Evolutionary conservation across 2,329 filamentous ascomycete species (phyloP).

Genomic region (Cladosporium sp.): DNA sequence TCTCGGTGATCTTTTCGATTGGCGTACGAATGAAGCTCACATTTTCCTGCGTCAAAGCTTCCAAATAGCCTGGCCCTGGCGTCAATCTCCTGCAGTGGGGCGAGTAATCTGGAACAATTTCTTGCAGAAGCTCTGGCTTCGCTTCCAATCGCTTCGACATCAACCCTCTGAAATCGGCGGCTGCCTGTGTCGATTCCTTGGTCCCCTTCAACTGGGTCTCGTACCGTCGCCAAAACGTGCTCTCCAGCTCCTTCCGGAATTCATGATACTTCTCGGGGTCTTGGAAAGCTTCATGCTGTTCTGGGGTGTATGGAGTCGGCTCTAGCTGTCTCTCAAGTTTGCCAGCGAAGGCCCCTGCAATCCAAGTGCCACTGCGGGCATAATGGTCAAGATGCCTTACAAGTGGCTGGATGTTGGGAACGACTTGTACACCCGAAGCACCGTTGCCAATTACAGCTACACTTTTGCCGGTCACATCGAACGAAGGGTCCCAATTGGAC

Average conservation of each 20-base stretch:
- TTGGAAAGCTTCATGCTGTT: conserved; percentile 54
- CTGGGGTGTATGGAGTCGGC: conserved; percentile 51
- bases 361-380: conserved; percentile 62
- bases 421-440: conserved; percentile 34
- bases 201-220: conserved; percentile 36
- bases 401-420: conserved; percentile 47
- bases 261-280: conserved; percentile 58
- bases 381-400: conserved; percentile 57
- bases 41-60: conserved; percentile 37
- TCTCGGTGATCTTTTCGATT: conserved; percentile 36
- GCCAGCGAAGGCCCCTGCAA: conserved; percentile 58
- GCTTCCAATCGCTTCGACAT: conserved; percentile 37
- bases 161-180: conserved; percentile 34
- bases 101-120: conserved; percentile 39
- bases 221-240: conserved; percentile 57
- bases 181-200: conserved; percentile 30
- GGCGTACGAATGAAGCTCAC: conserved; percentile 41
- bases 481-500: conserved; percentile 31
- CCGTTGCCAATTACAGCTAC: conserved; percentile 37
- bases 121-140: conserved; percentile 36
- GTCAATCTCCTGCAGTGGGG: conserved; percentile 44
- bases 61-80: conserved; percentile 42
- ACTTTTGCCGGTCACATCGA: conserved; percentile 29
- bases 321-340: conserved; percentile 48
- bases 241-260: conserved; percentile 39